Evolutionary conservation across 2,329 filamentous ascomycete species (phyloP), one percentile per base, ranked within the genome.

Genomic region (Tetracladium maxilliforme): DNA sequence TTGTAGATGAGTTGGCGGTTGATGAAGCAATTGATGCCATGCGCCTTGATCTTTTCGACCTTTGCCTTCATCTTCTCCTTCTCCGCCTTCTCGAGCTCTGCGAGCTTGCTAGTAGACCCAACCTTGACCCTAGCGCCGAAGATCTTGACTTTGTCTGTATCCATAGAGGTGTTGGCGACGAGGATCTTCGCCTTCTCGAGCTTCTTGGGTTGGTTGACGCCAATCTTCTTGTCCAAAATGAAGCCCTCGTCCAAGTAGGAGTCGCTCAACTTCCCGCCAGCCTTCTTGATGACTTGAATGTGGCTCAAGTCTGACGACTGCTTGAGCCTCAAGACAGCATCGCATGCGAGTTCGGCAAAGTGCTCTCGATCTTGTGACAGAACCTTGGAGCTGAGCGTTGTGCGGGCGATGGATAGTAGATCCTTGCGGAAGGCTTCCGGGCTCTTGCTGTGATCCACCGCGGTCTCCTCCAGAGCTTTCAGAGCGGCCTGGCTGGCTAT

Each of bases 71-170:
- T 98, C 74, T 95, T 95, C 44, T 98, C 90, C 44, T 83, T 79
- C 62, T 95, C 90, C 6, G 90, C 90, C 67, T 92, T 93, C 55
- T 98, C 90, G 27, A 98, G 64, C 44, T 98, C 90, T n/a, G 90
- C 90, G 24, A 98, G 69, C 64, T 95, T 94, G 50, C 83, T 83
- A 4, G 90, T 98, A 16, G 83, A 87, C 39, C 82, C 80, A 32
- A 98, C 90, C 68, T 95, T 95, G 44, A 98, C 83, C 31, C 87
- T 73, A 10, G 90, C 90, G 35, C 90, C 90, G 43, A 98, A 98
- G 44, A 98, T 95, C 69, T 98, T 98, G 61, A 98, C 82, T 66
- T 98, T 98, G 59, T 98, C 90, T 18, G 90, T 98, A 55, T 98
- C 90, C 90, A 98, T 98, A 9, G 86, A 80, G 7, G 90, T 98